Evolutionary conservation across 2,329 filamentous ascomycete species (phyloP), one percentile per base, ranked within the genome.

Genomic region (Monilinia fructigena): DNA sequence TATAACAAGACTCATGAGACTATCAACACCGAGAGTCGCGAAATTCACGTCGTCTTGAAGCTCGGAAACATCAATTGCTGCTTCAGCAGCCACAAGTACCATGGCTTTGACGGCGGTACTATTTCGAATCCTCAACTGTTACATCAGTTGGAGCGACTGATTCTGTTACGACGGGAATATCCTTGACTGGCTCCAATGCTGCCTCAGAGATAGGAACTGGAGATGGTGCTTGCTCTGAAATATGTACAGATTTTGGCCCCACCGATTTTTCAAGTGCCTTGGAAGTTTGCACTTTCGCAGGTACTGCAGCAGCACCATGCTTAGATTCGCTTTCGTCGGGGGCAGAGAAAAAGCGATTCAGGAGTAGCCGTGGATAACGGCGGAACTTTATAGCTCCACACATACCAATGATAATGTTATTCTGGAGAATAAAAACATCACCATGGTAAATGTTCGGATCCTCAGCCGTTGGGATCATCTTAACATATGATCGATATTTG

Each of bases 401-500:
- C 16, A 18, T 56, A 18, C 47, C 62, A 8, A 64, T 42, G n/a
- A 50, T 4, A 1, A 26, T 14, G 1, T 40, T n/a, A 14, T 35
- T 53, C 16, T 64, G 42, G 6, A 64, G 54, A 16, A 64, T 38
- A 12, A 26, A 31, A 14, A 52, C 35, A 28, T 55, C 40, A 4
- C 62, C 62, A 18, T 45, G 45, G n/a, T 35, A 64, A 23, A 52
- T 64, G 26, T 42, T 42, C 16, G 40, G 62, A 47, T 35, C 62
- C 53, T 47, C 38, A 35, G 23, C 18, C 31, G 16, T 55, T 50
- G 28, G 40, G 12, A 55, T 31, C 62, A 64, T 64, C 20, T 52
- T 47, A 42, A 55, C 48, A 35, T 56, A 64, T 11, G 62, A 56
- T 23, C 35, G 18, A 38, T 64, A 64, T 10, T 26, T 23, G 16